Evolutionary conservation across 352 stramenopile genomes (phyloP), one percentile per base, ranked within the genome.

Genomic region (Pythium plurisporium): DNA sequence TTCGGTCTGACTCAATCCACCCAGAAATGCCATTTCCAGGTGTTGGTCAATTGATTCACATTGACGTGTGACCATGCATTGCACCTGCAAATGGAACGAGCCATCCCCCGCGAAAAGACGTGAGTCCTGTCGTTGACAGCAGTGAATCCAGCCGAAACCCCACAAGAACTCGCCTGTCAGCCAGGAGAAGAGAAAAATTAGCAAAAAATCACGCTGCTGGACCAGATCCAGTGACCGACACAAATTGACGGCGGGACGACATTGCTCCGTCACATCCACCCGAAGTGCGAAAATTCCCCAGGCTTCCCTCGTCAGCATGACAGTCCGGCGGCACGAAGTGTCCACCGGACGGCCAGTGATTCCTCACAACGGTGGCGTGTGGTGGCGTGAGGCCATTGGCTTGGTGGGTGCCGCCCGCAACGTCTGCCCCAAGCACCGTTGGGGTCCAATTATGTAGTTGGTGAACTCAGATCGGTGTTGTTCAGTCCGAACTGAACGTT

Each of bases 1-100:
- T 68, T 63, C 59, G 37, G 41, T 68, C 60, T 68, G 60, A 68
- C 60, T 68, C 38, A 52, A 50, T 68, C 47, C 38, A 50, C 20
- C 31, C 42, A 23, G 40, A 42, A 42, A 17, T 55, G 20, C 9
- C 57, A 66, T 37, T 61, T 66, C 20, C 43, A 38, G 59, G 59
- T 66, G 49, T 4, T 25, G 12, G 12, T 42, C 5, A 34, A 11
- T 12, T 33, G n/a, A 27, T 29, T 26, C 52, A 10, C 17, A 33
- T 31, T 29, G 53, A 43, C 53, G 22, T 26, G 22, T 0, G 25
- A 33, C 5, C 17, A 27, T 14, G 5, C 8, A 14, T 8, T 27
- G 23, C 42, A 55, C 46, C 56, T 22, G 53, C 19, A 58, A 47
- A n/a, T 58, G 46, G 19, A n/a, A 57, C 36, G 37, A 14, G 46